These are phyloP conservation scores for Dimargaris verticillata DNA, from an alignment of 192 early-diverging fungal species.

Conservation along the genomic window DNA sequence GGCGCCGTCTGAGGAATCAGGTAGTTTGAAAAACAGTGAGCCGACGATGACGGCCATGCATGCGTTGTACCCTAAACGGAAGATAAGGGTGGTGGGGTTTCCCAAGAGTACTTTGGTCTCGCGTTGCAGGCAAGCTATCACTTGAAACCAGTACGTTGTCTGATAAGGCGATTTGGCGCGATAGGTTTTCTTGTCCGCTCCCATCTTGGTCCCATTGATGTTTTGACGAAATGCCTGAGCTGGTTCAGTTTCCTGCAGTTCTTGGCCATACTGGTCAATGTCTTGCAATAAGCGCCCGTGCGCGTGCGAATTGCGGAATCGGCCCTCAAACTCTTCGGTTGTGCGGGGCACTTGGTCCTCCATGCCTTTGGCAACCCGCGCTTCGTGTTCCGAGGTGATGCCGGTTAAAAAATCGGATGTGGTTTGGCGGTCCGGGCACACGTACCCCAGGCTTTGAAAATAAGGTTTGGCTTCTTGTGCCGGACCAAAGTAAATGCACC, in stretches of 20 bases:
- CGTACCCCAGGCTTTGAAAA: slow-evolving; percentile 30
- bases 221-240: slow-evolving; percentile 25
- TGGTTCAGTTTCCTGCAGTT: slow-evolving; percentile 21
- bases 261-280: slow-evolving; percentile 25
- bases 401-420: slow-evolving; percentile 50
- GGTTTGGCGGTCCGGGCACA: slow-evolving; percentile 33
- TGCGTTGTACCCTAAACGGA: slow-evolving; percentile 36
- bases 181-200: slow-evolving; percentile 25
- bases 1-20: slow-evolving; percentile 37
- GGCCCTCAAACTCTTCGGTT: slow-evolving; percentile 43
- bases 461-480: slow-evolving; percentile 27
- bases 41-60: slow-evolving; percentile 56
- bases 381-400: slow-evolving; percentile 39
- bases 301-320: slow-evolving; percentile 29
- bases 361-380: slow-evolving; percentile 33
- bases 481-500: slow-evolving; percentile 38
- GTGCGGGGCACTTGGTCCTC: slow-evolving; percentile 33
- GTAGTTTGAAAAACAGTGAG: slow-evolving; percentile 47
- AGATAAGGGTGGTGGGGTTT: slow-evolving; percentile 31
- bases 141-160: slow-evolving; percentile 44
- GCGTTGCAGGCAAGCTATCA: slow-evolving; percentile 37
- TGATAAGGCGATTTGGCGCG: slow-evolving; percentile 38
- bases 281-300: slow-evolving; percentile 21
- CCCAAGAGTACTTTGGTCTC: slow-evolving; percentile 44
- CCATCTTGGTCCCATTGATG: slow-evolving; percentile 37